Evolutionary conservation across 2,329 filamentous ascomycete species (phyloP).

Genomic region (Cladobotryum protrusum): DNA sequence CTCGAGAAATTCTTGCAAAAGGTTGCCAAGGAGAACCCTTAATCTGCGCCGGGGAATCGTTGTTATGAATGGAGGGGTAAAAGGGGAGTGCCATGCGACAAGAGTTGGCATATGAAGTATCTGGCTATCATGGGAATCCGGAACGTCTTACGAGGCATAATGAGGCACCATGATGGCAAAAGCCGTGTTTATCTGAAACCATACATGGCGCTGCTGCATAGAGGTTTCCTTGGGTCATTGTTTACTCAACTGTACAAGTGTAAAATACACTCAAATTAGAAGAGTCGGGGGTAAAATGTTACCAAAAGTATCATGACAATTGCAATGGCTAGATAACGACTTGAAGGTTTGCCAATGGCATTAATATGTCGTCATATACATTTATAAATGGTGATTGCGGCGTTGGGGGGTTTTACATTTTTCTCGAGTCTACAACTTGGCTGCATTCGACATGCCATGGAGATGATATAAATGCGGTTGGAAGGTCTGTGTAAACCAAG

Average conservation of each 20-base stretch:
- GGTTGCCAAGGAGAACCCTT: constrained; percentile 49
- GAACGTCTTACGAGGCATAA: constrained; percentile 6
- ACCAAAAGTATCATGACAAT: background rate
- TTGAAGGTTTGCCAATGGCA: background rate
- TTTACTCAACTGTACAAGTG: constrained; percentile 45
- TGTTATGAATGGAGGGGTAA: background rate
- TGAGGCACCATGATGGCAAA: constrained; percentile 11
- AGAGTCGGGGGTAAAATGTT: constrained; percentile 18
- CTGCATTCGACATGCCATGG: no score
- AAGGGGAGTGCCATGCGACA: background rate
- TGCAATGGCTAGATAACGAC: background rate
- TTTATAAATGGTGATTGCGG: background rate
- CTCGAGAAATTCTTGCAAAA: constrained; percentile 75
- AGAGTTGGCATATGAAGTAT: background rate
- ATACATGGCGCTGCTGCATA: constrained; percentile 41
- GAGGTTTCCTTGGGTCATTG: constrained; percentile 42
- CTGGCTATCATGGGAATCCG: constrained; percentile 5
- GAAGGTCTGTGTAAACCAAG: no score
- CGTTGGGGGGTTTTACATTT: no score
- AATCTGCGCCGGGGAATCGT: constrained; percentile 17
- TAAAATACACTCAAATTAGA: constrained; percentile 49
- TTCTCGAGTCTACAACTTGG: no score
- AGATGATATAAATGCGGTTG: no score
- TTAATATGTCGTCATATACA: background rate
- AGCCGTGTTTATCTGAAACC: constrained; percentile 31